Percentiles rank a stretch among this genome's conserved stretches.
These are phyloP conservation scores for Xerocomus potaroensis DNA, from an alignment of 768 basidiomycete genomes.

Conservation along the genomic window DNA sequence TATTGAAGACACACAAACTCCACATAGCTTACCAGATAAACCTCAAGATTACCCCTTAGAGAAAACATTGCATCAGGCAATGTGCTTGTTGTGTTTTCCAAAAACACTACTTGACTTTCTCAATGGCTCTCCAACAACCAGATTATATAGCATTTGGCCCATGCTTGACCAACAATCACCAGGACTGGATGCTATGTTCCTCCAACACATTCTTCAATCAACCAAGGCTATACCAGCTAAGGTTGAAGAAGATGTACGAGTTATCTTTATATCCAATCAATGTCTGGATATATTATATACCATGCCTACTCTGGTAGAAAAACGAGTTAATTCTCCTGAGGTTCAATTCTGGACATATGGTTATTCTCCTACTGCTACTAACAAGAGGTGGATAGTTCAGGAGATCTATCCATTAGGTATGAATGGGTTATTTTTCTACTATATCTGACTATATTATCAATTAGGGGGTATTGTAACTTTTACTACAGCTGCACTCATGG, in stretches of 20 bases:
- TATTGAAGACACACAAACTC: slow-evolving; percentile 6
- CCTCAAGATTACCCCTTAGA: slow-evolving; percentile 5
- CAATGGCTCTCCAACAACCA: slow-evolving; percentile 27
- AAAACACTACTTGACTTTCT: slow-evolving; percentile 45
- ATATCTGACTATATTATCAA: neutral
- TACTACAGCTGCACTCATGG: slow-evolving; percentile 54
- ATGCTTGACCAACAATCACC: slow-evolving; percentile 24
- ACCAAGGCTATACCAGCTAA: slow-evolving; percentile 39
- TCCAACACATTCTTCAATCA: slow-evolving; percentile 42
- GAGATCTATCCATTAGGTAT: slow-evolving; percentile 68
- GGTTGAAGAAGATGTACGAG: slow-evolving; percentile 37
- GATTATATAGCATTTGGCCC: slow-evolving; percentile 50
- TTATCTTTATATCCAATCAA: slow-evolving; percentile 66
- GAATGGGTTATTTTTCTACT: slow-evolving; percentile 11
- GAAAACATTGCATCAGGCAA: slow-evolving; percentile 22
- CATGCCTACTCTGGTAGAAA: slow-evolving; percentile 46
- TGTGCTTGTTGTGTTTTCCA: slow-evolving; percentile 43
- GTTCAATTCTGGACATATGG: slow-evolving; percentile 68
- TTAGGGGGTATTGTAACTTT: slow-evolving; percentile 74
- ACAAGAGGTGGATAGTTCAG: slow-evolving; percentile 53
- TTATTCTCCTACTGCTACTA: slow-evolving; percentile 49
- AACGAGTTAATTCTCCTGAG: slow-evolving; percentile 41
- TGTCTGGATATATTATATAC: slow-evolving; percentile 46
- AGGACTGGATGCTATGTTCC: slow-evolving; percentile 41
- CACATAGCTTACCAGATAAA: neutral